These are phyloP conservation scores for Linanthus parryae DNA, from an alignment of 148 eudicot species.

Conservation along the genomic window DNA sequence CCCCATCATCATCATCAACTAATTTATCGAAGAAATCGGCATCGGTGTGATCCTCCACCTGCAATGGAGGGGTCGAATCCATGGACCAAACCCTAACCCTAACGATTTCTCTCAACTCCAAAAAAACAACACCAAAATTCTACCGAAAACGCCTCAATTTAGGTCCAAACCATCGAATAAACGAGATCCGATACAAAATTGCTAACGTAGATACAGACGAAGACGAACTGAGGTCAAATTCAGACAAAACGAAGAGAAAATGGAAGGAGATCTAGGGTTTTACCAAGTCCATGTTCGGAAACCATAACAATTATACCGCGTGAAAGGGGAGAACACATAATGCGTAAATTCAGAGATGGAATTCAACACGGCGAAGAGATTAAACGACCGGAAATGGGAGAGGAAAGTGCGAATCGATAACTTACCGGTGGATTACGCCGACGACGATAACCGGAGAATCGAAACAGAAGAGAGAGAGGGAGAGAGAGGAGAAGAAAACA, in stretches of 20 bases:
- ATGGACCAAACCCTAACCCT: conserved; percentile 48
- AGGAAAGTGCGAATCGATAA: too few species aligned
- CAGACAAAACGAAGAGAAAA: conserved; percentile 8
- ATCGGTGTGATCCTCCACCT: conserved; percentile 82
- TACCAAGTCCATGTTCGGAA: not conserved
- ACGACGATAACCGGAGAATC: not conserved
- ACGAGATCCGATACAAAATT: conserved; percentile 17
- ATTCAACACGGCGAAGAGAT: not conserved
- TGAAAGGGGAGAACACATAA: not conserved
- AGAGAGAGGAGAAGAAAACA: conserved; percentile 17
- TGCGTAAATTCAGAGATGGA: not conserved
- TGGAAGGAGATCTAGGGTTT: conserved; percentile 32
- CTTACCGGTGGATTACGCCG: conserved; percentile 17
- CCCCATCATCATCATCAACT: conserved; percentile 61
- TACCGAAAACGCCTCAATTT: not conserved
- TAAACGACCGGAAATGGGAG: not conserved
- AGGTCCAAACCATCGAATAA: too few species aligned
- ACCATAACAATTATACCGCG: too few species aligned
- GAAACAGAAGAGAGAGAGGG: conserved; percentile 11
- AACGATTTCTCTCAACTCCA: conserved; percentile 8
- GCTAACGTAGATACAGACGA: conserved; percentile 9
- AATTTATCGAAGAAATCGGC: conserved; percentile 86
- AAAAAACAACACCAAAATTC: conserved; percentile 8
- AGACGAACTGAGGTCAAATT: conserved; percentile 14
- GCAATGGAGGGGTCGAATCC: conserved; percentile 78